These are phyloP conservation scores for Arabidopsis thaliana DNA, from an alignment of 345 rosid species.

Conservation along the genomic window DNA sequence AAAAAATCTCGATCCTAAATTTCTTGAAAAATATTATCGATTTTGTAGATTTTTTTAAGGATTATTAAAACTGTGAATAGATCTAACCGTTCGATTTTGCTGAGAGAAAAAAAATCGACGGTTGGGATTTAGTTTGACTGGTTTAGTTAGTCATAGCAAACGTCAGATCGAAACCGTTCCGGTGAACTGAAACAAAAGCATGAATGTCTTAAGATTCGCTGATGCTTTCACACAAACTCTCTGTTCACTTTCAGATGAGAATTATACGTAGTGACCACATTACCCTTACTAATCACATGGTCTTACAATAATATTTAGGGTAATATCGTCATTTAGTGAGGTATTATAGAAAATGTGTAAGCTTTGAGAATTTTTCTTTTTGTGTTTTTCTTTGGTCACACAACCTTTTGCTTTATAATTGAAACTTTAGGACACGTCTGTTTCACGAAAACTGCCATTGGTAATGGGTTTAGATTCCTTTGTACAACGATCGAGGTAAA, in stretches of 20 bases:
- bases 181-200: constrained; percentile 39
- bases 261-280: neutral
- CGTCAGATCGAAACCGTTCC: constrained; percentile 43
- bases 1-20: neutral
- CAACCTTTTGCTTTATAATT: constrained; percentile 32
- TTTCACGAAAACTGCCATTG: constrained; percentile 44
- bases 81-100: constrained; percentile 33
- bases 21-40: neutral
- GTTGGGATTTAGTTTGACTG: constrained; percentile 34
- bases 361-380: constrained; percentile 14
- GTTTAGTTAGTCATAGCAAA: constrained; percentile 19
- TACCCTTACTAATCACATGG: constrained; percentile 23
- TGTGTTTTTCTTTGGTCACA: constrained; percentile 35
- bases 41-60: neutral
- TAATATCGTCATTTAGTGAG: constrained; percentile 20
- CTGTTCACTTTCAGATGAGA: constrained; percentile 33
- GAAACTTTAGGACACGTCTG: constrained; percentile 30
- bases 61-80: constrained; percentile 18
- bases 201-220: constrained; percentile 48
- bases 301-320: neutral
- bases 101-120: constrained; percentile 14
- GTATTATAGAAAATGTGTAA: neutral
- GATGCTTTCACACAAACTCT: constrained; percentile 36
- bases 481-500: constrained; percentile 44
- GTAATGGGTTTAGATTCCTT: constrained; percentile 34